phyloP scores from a whole-genome alignment of 208 protist species.

The Trypanosoma vivax region DNA sequence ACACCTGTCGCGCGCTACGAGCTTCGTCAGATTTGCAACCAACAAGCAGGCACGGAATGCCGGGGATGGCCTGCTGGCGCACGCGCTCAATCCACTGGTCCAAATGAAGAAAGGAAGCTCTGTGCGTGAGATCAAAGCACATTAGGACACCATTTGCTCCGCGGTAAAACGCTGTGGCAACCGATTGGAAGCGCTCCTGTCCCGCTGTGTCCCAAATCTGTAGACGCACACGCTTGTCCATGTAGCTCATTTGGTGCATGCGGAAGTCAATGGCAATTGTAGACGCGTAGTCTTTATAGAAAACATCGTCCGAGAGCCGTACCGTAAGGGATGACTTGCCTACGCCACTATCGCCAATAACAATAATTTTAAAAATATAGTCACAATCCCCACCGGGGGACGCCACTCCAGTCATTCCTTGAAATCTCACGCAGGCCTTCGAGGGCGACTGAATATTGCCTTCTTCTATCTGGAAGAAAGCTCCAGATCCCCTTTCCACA shows the following conservation, averaged over 20 bases:
- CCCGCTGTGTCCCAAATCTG: slow-evolving; percentile 92
- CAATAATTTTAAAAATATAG: slow-evolving; percentile 95
- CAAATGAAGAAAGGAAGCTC: slow-evolving; percentile 93
- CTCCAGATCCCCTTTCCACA: too few relatives aligned
- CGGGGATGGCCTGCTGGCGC: slow-evolving; percentile 81
- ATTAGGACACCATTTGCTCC: slow-evolving; percentile 92
- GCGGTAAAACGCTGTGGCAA: slow-evolving; percentile 91
- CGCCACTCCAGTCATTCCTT: slow-evolving; percentile 15
- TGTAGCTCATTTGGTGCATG: slow-evolving; percentile 87
- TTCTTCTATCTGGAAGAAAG: too few relatives aligned
- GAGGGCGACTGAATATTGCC: too few relatives aligned
- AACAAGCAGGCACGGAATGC: slow-evolving; percentile 92
- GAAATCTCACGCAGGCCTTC: neutral
- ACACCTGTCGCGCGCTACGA: slow-evolving; percentile 67
- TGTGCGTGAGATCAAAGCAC: slow-evolving; percentile 97
- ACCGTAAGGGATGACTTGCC: slow-evolving; percentile 89
- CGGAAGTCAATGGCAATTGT: slow-evolving; percentile 90
- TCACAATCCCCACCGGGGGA: slow-evolving; percentile 82
- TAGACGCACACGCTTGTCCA: slow-evolving; percentile 86
- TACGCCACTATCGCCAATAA: slow-evolving; percentile 89
- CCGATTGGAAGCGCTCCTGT: slow-evolving; percentile 89
- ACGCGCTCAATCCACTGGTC: slow-evolving; percentile 98
- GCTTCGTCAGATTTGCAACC: slow-evolving; percentile 97
- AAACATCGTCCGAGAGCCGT: slow-evolving; percentile 89
- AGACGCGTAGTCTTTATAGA: slow-evolving; percentile 85